Evolutionary conservation across 345 rosid genomes (phyloP).

Genomic region (Arabis alpina): DNA sequence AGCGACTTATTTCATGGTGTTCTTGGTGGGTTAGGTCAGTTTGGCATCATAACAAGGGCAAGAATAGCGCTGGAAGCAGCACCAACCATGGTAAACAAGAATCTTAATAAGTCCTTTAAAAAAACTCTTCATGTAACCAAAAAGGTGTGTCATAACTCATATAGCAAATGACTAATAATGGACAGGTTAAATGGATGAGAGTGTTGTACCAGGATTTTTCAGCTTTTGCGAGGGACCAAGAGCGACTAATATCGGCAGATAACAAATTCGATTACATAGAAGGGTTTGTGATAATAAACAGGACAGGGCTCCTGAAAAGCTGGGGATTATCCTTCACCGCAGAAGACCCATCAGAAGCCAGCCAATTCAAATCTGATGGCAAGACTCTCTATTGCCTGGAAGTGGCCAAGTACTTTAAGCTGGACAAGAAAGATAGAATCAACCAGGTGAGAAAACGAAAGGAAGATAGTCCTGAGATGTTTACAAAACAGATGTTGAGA

Average conservation of each 20-base stretch:
- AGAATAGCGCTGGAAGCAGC: conserved; percentile 82
- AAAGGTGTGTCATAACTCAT: conserved; percentile 21
- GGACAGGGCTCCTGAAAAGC: conserved; percentile 77
- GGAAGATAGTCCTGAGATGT: too few relatives aligned
- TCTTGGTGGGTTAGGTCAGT: conserved; percentile 95
- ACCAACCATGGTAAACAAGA: conserved; percentile 73
- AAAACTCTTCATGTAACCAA: neutral
- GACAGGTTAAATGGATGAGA: conserved; percentile 95
- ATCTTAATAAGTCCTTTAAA: conserved; percentile 6
- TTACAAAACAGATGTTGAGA: neutral
- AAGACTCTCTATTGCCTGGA: conserved; percentile 84
- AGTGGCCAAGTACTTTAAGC: conserved; percentile 74
- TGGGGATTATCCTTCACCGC: conserved; percentile 90
- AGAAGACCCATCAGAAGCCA: conserved; percentile 77
- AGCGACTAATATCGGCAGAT: conserved; percentile 61
- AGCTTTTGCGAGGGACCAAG: conserved; percentile 80
- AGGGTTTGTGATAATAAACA: conserved; percentile 89
- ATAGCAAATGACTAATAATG: conserved; percentile 28
- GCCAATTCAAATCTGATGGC: conserved; percentile 77
- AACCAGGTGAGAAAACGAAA: conserved; percentile 55
- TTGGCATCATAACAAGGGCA: conserved; percentile 90
- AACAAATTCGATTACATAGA: conserved; percentile 75
- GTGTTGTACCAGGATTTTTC: conserved; percentile 80
- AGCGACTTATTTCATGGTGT: conserved; percentile 83
- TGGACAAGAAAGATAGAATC: conserved; percentile 44